Conservation (phyloP, 1,139 yeast genomes). For the Suhomyces bribrorum region DNA sequence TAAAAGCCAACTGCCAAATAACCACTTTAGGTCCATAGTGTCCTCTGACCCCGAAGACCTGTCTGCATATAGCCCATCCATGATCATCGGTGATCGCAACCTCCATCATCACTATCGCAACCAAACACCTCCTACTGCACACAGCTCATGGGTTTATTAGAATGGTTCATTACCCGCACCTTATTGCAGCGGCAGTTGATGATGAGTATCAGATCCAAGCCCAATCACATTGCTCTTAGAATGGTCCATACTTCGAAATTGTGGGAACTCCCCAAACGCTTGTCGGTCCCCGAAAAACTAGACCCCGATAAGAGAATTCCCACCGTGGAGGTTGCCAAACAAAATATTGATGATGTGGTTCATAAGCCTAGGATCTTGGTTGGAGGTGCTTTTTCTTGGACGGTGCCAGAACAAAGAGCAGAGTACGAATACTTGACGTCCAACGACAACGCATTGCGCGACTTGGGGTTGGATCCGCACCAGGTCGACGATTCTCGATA, state of each 20-base stretch:
- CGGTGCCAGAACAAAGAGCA: conserved; percentile 62
- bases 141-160: neutral
- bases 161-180: neutral
- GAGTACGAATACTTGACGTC: conserved; percentile 57
- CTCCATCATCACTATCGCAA: neutral
- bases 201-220: conserved; percentile 1
- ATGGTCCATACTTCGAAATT: conserved; percentile 9
- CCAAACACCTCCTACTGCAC: neutral
- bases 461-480: conserved; percentile 52
- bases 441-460: conserved; percentile 61
- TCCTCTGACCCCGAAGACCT: no score
- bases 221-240: conserved; percentile 19
- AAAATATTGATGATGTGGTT: conserved; percentile 35
- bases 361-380: conserved; percentile 60
- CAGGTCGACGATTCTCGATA: conserved; percentile 47
- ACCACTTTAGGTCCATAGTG: no score
- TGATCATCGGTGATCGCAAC: neutral
- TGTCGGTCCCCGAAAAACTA: conserved; percentile 51
- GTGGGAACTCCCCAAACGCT: conserved; percentile 37
- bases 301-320: conserved; percentile 65
- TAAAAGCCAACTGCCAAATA: no score
- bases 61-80: neutral
- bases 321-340: conserved; percentile 49
- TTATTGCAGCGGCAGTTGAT: neutral
- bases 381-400: conserved; percentile 70